Conservation (phyloP, 768 basidiomycete species). For the Mycena metata region DNA sequence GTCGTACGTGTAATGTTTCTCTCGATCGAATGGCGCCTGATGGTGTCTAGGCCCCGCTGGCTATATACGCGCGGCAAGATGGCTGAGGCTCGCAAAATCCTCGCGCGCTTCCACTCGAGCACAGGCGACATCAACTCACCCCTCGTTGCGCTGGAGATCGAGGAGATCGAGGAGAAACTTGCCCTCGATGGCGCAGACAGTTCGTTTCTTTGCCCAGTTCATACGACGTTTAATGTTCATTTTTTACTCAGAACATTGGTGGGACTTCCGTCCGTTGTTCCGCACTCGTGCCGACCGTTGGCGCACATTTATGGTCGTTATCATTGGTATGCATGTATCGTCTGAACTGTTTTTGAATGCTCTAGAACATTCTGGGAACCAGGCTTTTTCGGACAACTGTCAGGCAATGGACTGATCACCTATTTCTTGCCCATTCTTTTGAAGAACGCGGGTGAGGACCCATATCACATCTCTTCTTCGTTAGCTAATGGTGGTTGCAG, state of each 20-base stretch:
- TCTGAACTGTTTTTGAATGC: not conserved
- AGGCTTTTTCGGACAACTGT: conserved; percentile 57
- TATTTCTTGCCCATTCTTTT: conserved; percentile 63
- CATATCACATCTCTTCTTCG: not conserved
- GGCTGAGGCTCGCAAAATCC: conserved; percentile 57
- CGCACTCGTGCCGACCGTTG: conserved; percentile 60
- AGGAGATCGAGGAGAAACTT: conserved; percentile 67
- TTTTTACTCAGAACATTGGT: conserved; percentile 56
- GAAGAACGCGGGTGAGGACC: conserved; percentile 45
- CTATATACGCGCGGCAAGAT: conserved; percentile 61
- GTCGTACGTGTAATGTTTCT: conserved; percentile 50
- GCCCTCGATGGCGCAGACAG: conserved; percentile 60
- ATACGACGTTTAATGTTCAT: not conserved
- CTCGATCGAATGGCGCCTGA: not conserved
- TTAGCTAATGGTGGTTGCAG: conserved; percentile 36
- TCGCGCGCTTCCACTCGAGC: conserved; percentile 64
- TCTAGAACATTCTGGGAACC: not conserved
- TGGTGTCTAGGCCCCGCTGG: conserved; percentile 60
- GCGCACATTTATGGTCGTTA: conserved; percentile 63
- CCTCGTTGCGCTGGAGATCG: conserved; percentile 64
- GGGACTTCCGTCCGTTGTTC: conserved; percentile 69
- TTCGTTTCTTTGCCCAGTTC: conserved; percentile 39
- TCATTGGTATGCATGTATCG: conserved; percentile 53
- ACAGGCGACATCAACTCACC: conserved; percentile 62
- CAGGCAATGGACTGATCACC: conserved; percentile 64